Evolutionary conservation across 106 monocot species (phyloP).

Genomic region (Acorus calamus): DNA sequence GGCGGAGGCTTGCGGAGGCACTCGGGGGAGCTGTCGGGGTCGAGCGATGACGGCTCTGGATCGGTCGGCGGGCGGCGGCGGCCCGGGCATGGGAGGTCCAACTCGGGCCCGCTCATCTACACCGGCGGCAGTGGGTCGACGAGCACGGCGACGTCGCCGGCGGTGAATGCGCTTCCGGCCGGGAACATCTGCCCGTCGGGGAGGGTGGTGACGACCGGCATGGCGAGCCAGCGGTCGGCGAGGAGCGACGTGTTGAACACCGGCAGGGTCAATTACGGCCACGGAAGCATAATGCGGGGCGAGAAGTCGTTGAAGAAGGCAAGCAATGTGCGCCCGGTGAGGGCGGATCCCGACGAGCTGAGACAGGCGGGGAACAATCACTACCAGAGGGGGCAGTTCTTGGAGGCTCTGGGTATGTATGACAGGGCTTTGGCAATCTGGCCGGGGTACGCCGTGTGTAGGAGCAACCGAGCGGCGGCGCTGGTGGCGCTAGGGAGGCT

Average conservation of each 20-base stretch:
- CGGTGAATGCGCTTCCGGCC: conserved; percentile 35
- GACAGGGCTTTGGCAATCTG: conserved; percentile 49
- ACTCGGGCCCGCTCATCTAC: conserved; percentile 16
- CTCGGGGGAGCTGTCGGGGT: conserved; percentile 24
- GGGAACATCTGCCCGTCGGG: conserved; percentile 77
- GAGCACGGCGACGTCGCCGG: conserved; percentile 19
- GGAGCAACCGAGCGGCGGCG: conserved; percentile 71
- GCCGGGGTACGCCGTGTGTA: conserved; percentile 43
- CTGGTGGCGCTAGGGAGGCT: conserved; percentile 39
- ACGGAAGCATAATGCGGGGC: conserved; percentile 55
- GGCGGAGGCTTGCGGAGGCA: conserved; percentile 9
- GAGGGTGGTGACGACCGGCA: conserved; percentile 30
- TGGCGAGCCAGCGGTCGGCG: conserved; percentile 12
- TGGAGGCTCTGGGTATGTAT: conserved; percentile 55
- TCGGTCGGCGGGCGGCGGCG: neutral
- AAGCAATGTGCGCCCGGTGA: conserved; percentile 3
- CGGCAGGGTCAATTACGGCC: conserved; percentile 64
- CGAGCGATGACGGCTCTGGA: conserved; percentile 3
- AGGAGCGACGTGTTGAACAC: conserved; percentile 50
- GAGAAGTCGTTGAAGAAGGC: neutral
- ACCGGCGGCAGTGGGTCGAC: conserved; percentile 6
- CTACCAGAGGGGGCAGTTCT: conserved; percentile 49
- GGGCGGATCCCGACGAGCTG: conserved; percentile 58
- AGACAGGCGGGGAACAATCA: conserved; percentile 53
- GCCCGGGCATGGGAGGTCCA: conserved; percentile 17